Base-by-base conservation (phyloP, 2,329 filamentous ascomycete species). In the Monilinia fructicola region DNA sequence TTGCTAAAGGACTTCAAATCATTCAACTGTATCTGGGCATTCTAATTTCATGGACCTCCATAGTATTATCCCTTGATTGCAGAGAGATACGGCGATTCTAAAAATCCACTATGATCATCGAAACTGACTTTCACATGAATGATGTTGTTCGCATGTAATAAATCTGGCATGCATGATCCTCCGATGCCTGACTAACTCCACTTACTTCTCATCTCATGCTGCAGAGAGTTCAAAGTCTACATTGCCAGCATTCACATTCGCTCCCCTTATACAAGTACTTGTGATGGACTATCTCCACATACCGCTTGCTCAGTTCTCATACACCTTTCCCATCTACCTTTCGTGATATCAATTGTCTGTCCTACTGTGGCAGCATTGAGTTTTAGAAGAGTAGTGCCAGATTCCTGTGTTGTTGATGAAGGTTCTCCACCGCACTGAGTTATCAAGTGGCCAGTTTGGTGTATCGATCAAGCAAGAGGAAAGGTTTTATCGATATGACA, bases 311-410 rank as follows among this genome's bases (percentile, higher is more conserved):
- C 84, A 21, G 84, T 84, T 52, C 81, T 79, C 62, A 85, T 79
- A 72, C 84, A 86, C 61, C 79, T 77, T 74, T 85, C 81, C 83
- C 84, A 84, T 31, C 79, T 76, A 26, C 78, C 79, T 76, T 85
- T 85, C 56, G 78, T 79, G 68, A 86, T 79, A 75, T 81, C 82
- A 74, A 86, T 85, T 21, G 79, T 82, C 28, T 80, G 78, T 12
- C 81, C 83, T 1, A 72, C 66, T 2, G 76, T 75, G 21, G 78
- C 76, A 1, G 81, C 78, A 35, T 75, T 78, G 21, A 86, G 77
- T 3, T 74, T 77, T 75, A 86, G 85, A 67, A 78, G 74, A 10
- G 81, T 83, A 12, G 79, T 82, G 12, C 82, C 82, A 9, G 78
- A 80, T 56, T 77, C 72, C 52, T 83, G 83, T 0, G 74, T 76